A percentile compares a stretch with the other conserved stretches of the same genome.
Evolutionary conservation across 768 basidiomycete genomes (phyloP).

Genomic region (Pleurotus salmoneostramineus): DNA sequence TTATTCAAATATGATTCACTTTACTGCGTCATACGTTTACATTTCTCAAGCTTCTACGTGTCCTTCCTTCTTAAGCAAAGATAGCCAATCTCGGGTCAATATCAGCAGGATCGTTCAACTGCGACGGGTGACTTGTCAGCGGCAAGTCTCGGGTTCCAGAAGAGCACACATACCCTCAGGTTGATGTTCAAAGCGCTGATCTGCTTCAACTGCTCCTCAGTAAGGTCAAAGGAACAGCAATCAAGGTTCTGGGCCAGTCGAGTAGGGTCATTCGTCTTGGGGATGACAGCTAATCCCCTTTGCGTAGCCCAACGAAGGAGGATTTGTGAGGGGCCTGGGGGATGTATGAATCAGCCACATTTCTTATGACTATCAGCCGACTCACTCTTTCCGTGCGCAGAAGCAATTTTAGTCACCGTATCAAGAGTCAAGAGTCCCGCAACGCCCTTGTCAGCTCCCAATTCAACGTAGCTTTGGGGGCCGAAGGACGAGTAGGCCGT

Average conservation of each 20-base stretch:
- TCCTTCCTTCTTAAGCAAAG: constrained; percentile 48
- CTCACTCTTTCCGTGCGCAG: constrained; percentile 51
- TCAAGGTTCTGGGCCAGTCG: constrained; percentile 46
- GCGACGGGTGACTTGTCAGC: no score
- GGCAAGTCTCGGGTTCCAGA: neutral
- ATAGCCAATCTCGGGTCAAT: constrained; percentile 65
- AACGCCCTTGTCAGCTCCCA: constrained; percentile 51
- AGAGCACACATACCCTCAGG: constrained; percentile 46
- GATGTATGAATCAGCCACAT: neutral
- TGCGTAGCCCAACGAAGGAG: constrained; percentile 60
- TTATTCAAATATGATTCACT: neutral
- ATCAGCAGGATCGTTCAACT: constrained; percentile 71
- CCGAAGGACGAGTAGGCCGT: constrained; percentile 62
- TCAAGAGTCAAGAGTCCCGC: constrained; percentile 52
- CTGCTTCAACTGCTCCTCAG: constrained; percentile 39
- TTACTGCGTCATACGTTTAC: no score
- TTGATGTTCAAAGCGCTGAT: constrained; percentile 50
- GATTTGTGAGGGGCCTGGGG: constrained; percentile 60
- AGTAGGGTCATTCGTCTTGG: constrained; percentile 41
- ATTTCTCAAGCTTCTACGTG: neutral
- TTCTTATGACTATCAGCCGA: neutral
- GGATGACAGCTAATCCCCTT: constrained; percentile 48
- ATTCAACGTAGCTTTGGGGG: constrained; percentile 53
- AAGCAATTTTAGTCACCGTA: constrained; percentile 39
- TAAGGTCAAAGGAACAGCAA: constrained; percentile 44